A percentile compares a stretch with the other conserved stretches of the same genome.
Conservation (phyloP, 768 basidiomycete species). For the Asterophora lycoperdoides region DNA sequence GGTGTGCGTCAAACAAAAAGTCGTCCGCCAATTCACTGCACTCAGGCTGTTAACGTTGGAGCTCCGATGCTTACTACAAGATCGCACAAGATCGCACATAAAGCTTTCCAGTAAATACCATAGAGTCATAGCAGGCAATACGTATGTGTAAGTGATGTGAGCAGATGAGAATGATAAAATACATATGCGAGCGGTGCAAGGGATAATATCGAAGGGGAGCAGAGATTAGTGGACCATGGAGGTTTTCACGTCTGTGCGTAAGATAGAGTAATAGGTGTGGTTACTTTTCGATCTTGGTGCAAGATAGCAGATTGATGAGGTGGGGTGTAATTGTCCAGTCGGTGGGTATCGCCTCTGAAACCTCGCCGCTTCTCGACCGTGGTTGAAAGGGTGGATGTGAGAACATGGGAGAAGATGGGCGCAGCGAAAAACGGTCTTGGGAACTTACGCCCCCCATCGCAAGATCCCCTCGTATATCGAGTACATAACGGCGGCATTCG, state of each 20-base stretch:
- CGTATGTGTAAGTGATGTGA: not conserved
- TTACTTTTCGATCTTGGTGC: conserved; percentile 8
- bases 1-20: too few relatives aligned
- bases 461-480: conserved; percentile 87
- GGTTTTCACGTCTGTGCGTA: too few relatives aligned
- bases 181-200: not conserved
- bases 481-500: conserved; percentile 97
- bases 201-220: not conserved
- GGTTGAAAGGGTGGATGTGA: not conserved
- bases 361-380: too few relatives aligned
- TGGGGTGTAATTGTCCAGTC: not conserved
- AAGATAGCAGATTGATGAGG: conserved; percentile 3
- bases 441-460: conserved; percentile 41
- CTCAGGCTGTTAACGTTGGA: too few relatives aligned
- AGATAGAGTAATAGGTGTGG: not conserved
- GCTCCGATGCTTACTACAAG: too few relatives aligned
- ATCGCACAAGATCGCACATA: conserved; percentile 13
- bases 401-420: not conserved
- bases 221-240: too few relatives aligned
- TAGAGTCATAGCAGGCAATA: conserved; percentile 1
- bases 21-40: too few relatives aligned
- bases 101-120: not conserved
- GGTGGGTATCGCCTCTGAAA: not conserved
- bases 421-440: too few relatives aligned
- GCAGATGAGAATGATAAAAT: not conserved